A percentile compares a stretch with the other conserved stretches of the same genome.
These are phyloP conservation scores for Paraurostyla sp. DNA, from an alignment of 73 alveolate genomes.

Conservation along the genomic window DNA sequence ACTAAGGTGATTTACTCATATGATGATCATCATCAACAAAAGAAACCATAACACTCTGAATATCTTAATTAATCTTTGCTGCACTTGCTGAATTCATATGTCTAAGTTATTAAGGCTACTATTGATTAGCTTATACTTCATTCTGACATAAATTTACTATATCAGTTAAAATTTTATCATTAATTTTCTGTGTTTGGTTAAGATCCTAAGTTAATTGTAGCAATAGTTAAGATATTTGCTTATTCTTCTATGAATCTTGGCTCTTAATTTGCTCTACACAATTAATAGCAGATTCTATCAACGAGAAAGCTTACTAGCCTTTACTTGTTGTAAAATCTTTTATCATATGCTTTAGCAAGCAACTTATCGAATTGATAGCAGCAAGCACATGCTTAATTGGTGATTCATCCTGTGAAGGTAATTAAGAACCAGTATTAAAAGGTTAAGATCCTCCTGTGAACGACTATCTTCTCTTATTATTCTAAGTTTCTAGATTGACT, in stretches of 20 bases:
- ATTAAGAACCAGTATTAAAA: background rate
- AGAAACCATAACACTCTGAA: constrained; percentile 30
- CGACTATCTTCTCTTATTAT: constrained; percentile 33
- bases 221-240: background rate
- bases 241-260: constrained; percentile 16
- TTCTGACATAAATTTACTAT: background rate
- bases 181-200: background rate
- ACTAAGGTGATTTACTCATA: background rate
- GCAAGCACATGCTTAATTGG: background rate
- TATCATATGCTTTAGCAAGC: too few relatives aligned
- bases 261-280: background rate
- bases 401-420: background rate
- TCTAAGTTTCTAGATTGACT: constrained; percentile 32
- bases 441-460: too few relatives aligned
- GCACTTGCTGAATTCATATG: background rate
- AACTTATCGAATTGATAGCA: constrained; percentile 10
- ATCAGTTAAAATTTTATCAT: background rate
- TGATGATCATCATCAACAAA: background rate
- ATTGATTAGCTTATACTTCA: too few relatives aligned
- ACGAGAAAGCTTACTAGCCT: background rate
- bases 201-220: background rate
- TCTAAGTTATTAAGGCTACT: too few relatives aligned
- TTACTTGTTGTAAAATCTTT: too few relatives aligned
- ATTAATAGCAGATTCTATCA: constrained; percentile 11
- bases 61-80: background rate